These are phyloP conservation scores for Bertia moriformis DNA, from an alignment of 2,329 filamentous ascomycete species.

Conservation along the genomic window DNA sequence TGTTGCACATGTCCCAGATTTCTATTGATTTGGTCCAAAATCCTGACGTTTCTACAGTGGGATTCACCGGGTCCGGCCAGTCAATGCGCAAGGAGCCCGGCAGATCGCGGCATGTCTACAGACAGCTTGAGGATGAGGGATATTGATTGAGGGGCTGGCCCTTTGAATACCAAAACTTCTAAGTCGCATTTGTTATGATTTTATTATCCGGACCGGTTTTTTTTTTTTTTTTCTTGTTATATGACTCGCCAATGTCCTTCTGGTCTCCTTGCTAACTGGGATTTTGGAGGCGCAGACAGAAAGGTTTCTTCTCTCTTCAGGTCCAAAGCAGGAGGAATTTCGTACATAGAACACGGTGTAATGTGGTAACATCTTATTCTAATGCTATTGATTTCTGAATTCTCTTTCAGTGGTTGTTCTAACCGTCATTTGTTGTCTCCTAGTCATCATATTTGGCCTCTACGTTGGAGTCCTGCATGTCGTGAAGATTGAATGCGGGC, in stretches of 20 bases:
- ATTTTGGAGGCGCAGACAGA: background rate
- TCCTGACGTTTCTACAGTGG: constrained; percentile 31
- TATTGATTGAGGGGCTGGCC: background rate
- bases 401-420: too few relatives aligned
- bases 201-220: background rate
- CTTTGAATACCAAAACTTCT: background rate
- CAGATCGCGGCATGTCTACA: constrained; percentile 36
- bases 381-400: too few relatives aligned
- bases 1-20: constrained; percentile 3
- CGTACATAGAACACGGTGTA: too few relatives aligned
- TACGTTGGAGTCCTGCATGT: too few relatives aligned
- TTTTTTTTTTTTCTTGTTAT: background rate
- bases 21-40: constrained; percentile 1
- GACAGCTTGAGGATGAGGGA: constrained; percentile 26
- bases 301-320: too few relatives aligned
- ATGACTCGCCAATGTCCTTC: background rate
- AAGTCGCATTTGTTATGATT: background rate
- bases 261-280: background rate
- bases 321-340: too few relatives aligned
- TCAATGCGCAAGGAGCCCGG: constrained; percentile 47
- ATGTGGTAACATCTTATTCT: too few relatives aligned
- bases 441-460: too few relatives aligned
- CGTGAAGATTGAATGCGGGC: too few relatives aligned
- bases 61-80: constrained; percentile 50
- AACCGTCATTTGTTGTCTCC: too few relatives aligned